Evolutionary conservation across 2,329 filamentous ascomycete genomes (phyloP), one percentile per base, ranked within the genome.

Genomic region (Fusarium papillatum): DNA sequence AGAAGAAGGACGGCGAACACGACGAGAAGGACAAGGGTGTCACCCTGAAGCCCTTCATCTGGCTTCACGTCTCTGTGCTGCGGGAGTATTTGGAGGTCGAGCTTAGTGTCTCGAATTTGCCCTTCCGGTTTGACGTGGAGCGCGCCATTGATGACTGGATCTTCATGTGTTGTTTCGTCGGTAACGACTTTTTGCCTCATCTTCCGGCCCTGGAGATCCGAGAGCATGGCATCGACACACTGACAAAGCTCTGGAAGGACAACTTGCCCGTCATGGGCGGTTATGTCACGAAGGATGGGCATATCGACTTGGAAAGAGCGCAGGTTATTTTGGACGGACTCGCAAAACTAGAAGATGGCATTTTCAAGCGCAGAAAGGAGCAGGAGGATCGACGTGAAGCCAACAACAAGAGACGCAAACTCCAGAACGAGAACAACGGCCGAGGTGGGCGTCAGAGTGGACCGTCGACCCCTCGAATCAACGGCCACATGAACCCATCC

Each of bases 131-230:
- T 84, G 95, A 99, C 82, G 88, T 99, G 55, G 97, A 99, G 85
- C 93, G 97, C 76, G 96, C 96, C 31, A 91, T 98, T 70, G 97
- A 98, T 84, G 96, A 98, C 82, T 98, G 96, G 97, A 95, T 98
- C 17, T 98, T 98, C 84, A 97, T 98, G 92, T 98, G 96, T 86
- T 98, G 97, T 86, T 98, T 98, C 83, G 96, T 98, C 68, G 96
- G 96, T 77, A 99, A 99, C 84, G 97, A 99, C 87, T 99, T 99
- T 86, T 87, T 99, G 78, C 97, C 97, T 63, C 97, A 99, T 88
- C 88, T 99, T 70, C 97, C 97, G n/a, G 98, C 96, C 80, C 89
- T 99, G 70, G 97, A 98, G 83, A 98, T 99, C 83, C 92, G 97
- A 72, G 97, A 99, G 81, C 96, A 98, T 82, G 96, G 96, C 61